Percentiles rank a stretch among this genome's conserved stretches.
Evolutionary conservation across 2,329 filamentous ascomycete species (phyloP).

Genomic region (Beauveria varroae): DNA sequence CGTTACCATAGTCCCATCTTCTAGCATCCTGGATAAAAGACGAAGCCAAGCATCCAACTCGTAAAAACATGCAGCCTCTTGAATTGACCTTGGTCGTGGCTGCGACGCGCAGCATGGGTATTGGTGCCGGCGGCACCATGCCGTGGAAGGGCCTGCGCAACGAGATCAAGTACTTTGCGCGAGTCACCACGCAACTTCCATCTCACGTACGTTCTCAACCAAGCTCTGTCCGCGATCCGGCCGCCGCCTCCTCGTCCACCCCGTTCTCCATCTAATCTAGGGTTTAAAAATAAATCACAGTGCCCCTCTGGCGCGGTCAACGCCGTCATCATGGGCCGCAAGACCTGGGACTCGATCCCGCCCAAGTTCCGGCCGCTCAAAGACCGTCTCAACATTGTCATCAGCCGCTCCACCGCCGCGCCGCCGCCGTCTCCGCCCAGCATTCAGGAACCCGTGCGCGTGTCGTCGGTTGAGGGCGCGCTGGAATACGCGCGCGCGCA

Average conservation of each 20-base stretch:
- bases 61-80: slow-evolving; percentile 26
- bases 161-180: slow-evolving; percentile 93
- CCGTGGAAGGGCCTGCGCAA: slow-evolving; percentile 85
- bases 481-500: slow-evolving; percentile 38
- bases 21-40: not conserved
- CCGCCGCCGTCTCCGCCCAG: slow-evolving; percentile 12
- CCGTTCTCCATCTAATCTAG: too few relatives aligned
- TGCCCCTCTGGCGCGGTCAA: slow-evolving; percentile 40
- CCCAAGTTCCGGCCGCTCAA: slow-evolving; percentile 68
- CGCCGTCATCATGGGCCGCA: slow-evolving; percentile 93
- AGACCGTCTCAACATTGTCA: slow-evolving; percentile 72
- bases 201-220: slow-evolving; percentile 24
- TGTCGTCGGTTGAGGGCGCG: slow-evolving; percentile 51
- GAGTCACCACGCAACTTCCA: slow-evolving; percentile 67
- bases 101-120: slow-evolving; percentile 85
- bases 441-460: slow-evolving; percentile 43
- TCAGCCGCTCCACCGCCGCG: slow-evolving; percentile 49
- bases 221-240: too few relatives aligned
- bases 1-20: not conserved
- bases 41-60: not conserved
- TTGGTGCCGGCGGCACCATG: slow-evolving; percentile 69
- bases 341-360: slow-evolving; percentile 92
- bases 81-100: slow-evolving; percentile 88
- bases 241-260: too few relatives aligned
- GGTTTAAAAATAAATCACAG: slow-evolving; percentile 18